These are phyloP conservation scores for Kregervanrija pseudodelftensis DNA, from an alignment of 805 yeast genomes.

Conservation along the genomic window DNA sequence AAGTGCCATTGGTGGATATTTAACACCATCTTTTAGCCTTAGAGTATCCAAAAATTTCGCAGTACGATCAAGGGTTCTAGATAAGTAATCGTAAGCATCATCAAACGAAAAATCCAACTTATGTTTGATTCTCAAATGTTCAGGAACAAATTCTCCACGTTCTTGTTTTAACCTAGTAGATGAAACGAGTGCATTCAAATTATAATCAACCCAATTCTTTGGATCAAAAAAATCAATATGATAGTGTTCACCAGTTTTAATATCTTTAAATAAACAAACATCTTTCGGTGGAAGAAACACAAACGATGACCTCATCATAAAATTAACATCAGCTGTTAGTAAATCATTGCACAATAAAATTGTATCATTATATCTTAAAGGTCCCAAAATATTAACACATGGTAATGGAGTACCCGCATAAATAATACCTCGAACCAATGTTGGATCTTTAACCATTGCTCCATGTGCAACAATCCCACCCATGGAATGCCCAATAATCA, in stretches of 20 bases:
- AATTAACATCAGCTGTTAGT: slow-evolving; percentile 73
- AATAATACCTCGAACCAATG: slow-evolving; percentile 62
- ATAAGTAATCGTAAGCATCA: slow-evolving; percentile 59
- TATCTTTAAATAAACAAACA: slow-evolving; percentile 68
- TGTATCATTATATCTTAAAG: slow-evolving; percentile 73
- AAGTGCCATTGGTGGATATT: slow-evolving; percentile 78
- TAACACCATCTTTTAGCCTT: slow-evolving; percentile 37
- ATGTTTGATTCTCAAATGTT: slow-evolving; percentile 8
- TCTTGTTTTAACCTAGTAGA: slow-evolving; percentile 21
- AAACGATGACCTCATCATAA: slow-evolving; percentile 82
- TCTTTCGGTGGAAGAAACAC: slow-evolving; percentile 74
- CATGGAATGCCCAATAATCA: slow-evolving; percentile 88
- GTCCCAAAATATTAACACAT: slow-evolving; percentile 83
- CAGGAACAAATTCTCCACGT: slow-evolving; percentile 5
- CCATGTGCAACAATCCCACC: slow-evolving; percentile 86
- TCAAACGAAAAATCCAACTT: slow-evolving; percentile 34
- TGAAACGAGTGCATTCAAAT: slow-evolving; percentile 67
- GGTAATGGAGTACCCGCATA: slow-evolving; percentile 82
- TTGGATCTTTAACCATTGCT: slow-evolving; percentile 61
- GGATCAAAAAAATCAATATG: slow-evolving; percentile 75
- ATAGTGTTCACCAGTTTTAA: slow-evolving; percentile 47
- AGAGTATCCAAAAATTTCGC: slow-evolving; percentile 51
- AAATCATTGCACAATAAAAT: slow-evolving; percentile 69
- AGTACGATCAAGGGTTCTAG: slow-evolving; percentile 53
- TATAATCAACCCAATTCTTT: slow-evolving; percentile 70